phyloP scores from a whole-genome alignment of 495 filamentous ascomycete genomes.

The Astrocystis sublimbata region DNA sequence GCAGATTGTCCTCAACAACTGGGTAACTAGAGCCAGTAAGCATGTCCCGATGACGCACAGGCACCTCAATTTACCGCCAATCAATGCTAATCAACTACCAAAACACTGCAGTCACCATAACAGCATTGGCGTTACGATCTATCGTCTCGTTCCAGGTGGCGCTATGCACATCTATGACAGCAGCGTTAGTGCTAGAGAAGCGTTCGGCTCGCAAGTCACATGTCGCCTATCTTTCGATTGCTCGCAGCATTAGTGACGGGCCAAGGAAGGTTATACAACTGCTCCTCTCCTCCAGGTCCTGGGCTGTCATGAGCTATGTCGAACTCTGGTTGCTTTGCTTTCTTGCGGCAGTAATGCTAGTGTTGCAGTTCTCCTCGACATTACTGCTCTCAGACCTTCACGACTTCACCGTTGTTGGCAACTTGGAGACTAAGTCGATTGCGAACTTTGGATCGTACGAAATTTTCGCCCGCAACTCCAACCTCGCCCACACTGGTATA shows the following conservation, averaged over 20 bases:
- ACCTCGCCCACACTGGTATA: too few relatives aligned
- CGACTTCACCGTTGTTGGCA: neutral
- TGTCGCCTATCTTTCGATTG: conserved; percentile 5
- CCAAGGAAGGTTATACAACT: neutral
- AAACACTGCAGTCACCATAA: neutral
- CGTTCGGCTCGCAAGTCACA: neutral
- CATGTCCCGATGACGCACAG: too few relatives aligned
- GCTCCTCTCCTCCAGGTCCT: neutral
- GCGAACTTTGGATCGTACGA: neutral
- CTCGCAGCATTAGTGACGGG: conserved; percentile 4
- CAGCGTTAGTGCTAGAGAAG: conserved; percentile 3
- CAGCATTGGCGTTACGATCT: neutral
- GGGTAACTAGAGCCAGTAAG: conserved; percentile 3
- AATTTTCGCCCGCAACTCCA: neutral
- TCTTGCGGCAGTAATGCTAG: neutral
- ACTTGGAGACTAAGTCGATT: neutral
- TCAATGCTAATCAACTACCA: neutral
- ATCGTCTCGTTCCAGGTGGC: conserved; percentile 6
- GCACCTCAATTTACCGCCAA: too few relatives aligned
- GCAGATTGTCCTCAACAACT: neutral
- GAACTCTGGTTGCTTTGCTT: conserved; percentile 4
- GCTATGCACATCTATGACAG: conserved; percentile 8
- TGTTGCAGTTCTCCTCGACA: conserved; percentile 10
- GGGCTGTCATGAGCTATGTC: neutral
- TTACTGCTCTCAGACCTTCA: conserved; percentile 1